Conservation (phyloP, 192 early-diverging fungal species). For the Backusella parvicylindrica region DNA sequence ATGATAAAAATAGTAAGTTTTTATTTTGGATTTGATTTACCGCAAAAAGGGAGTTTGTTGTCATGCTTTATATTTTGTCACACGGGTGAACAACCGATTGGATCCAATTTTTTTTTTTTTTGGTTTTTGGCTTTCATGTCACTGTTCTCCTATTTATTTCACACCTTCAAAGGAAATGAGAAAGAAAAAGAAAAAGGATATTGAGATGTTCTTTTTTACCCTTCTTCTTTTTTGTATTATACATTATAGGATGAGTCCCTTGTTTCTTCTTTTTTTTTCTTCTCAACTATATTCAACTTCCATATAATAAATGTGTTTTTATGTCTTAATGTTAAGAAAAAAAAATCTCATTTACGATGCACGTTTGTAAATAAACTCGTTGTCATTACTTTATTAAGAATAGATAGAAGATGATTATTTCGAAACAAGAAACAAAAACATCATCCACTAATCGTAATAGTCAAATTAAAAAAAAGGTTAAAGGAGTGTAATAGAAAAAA, state of each 20-base stretch:
- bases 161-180: background rate
- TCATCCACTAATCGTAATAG: background rate
- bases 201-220: background rate
- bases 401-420: background rate
- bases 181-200: background rate
- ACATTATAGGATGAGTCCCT: background rate
- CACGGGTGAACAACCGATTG: background rate
- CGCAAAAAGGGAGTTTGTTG: background rate
- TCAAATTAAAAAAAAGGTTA: conserved; percentile 2
- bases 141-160: background rate
- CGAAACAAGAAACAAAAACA: background rate
- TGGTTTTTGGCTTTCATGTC: background rate
- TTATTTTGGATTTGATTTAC: background rate
- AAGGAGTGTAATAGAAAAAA: background rate
- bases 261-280: background rate
- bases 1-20: conserved; percentile 5
- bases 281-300: no score
- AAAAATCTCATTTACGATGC: background rate
- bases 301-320: no score
- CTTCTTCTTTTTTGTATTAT: background rate
- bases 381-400: background rate
- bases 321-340: no score
- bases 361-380: background rate
- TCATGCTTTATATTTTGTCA: background rate
- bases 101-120: background rate